Percentiles rank a stretch among this genome's conserved stretches.
Conservation (phyloP, 257 asterid species). For the Jasminum sambac region DNA sequence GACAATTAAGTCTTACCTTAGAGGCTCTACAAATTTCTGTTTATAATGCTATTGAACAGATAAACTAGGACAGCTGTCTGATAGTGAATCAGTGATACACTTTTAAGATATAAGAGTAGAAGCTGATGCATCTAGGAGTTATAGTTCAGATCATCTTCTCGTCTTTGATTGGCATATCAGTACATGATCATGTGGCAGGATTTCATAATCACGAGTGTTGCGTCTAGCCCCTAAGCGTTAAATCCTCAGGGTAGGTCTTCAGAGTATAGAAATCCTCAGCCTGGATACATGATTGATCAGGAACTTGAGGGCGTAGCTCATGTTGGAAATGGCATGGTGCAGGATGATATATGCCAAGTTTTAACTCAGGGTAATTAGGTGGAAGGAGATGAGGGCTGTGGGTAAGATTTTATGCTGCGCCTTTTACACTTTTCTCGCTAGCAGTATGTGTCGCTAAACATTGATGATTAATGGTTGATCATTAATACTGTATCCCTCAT, state of each 20-base stretch:
- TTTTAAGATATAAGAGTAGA: conserved; percentile 4
- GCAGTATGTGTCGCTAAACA: conserved; percentile 4
- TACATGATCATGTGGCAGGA: conserved; percentile 1
- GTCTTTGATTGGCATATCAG: background rate
- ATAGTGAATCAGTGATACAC: background rate
- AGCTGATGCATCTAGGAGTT: background rate
- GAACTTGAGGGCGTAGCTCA: background rate
- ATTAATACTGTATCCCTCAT: background rate
- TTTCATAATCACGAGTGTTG: conserved; percentile 9
- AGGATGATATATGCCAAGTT: background rate
- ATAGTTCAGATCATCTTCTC: background rate
- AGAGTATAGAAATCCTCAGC: background rate
- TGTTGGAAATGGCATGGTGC: background rate
- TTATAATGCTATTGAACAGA: background rate
- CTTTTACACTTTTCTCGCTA: background rate
- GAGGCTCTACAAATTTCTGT: background rate
- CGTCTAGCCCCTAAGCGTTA: background rate
- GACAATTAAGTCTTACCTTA: background rate
- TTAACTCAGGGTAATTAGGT: background rate
- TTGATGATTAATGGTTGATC: background rate
- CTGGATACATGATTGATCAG: background rate
- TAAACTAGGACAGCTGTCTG: background rate
- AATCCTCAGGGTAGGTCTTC: background rate
- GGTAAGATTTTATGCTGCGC: background rate
- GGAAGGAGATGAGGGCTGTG: background rate